Base-by-base conservation (phyloP, 441 rosid species). In the Metrosideros polymorpha region DNA sequence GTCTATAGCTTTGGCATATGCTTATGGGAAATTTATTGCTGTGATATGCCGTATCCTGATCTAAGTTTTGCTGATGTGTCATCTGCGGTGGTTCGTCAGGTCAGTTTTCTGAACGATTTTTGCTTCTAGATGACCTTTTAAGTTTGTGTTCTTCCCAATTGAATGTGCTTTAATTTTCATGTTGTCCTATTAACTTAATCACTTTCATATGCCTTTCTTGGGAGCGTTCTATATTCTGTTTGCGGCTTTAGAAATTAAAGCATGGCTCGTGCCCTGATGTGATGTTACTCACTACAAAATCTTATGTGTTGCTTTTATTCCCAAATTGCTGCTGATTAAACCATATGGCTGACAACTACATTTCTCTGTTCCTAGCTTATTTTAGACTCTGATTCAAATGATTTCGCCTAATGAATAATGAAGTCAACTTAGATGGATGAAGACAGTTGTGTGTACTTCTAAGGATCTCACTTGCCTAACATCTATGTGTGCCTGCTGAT, bases 1-100 rank as follows among this genome's bases (percentile, higher is more conserved):
- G 99, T 97, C 49, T 97, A 97, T 92, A 97, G 99, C 91, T 97
- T 97, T 63, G 99, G 99, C 87, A 97, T 96, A 90, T 97, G 99
- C 90, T 89, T 97, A 79, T 97, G 99, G 99, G 99, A 96, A 91
- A 97, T 93, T 32, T 96, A 97, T 87, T 97, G 99, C 86, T 97
- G 99, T 82, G 98, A 92, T 71, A 93, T 96, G 97, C 99, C 99
- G 55, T 96, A 95, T 84, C 93, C 98, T 51, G 90, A 95, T 93
- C 96, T 95, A 76, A 95, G 98, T 88, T 95, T 97, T 79, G 95
- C 91, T 77, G 97, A 96, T 86, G 92, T 94, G 55, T 92, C 98
- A 51, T 92, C 99, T 84, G 98, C 95, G 32, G 99, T 97, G 82
- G 98, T 97, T 88, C 94, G 94, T 86, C 96, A 96, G 96, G 99